Percentiles rank a stretch among this genome's conserved stretches.
These are phyloP conservation scores for Ophiosphaerella herpotricha DNA, from an alignment of 2,329 filamentous ascomycete species.

Conservation along the genomic window DNA sequence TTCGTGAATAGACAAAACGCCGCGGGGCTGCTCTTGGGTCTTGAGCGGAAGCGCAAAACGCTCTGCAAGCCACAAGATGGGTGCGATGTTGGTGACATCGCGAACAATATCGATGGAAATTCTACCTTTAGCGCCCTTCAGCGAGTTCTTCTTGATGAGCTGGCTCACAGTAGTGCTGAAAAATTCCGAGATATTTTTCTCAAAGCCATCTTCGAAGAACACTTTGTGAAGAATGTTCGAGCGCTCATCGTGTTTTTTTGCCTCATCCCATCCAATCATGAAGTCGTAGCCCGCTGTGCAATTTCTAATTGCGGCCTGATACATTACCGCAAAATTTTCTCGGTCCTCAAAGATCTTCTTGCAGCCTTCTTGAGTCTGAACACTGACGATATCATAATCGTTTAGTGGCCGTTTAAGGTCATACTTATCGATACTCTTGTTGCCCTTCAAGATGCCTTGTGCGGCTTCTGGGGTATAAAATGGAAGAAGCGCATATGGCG, in stretches of 20 bases:
- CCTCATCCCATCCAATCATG: slow-evolving; percentile 54
- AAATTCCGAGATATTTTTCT: slow-evolving; percentile 68
- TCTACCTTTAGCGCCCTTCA: slow-evolving; percentile 52
- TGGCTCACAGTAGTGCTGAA: slow-evolving; percentile 56
- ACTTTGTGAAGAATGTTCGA: slow-evolving; percentile 52
- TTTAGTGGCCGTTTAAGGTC: slow-evolving; percentile 51
- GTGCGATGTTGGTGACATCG: slow-evolving; percentile 70
- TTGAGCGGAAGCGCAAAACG: slow-evolving; percentile 71
- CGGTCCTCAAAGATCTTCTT: slow-evolving; percentile 57
- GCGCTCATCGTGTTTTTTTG: slow-evolving; percentile 45
- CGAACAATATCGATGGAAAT: slow-evolving; percentile 61
- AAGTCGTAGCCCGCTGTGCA: slow-evolving; percentile 60
- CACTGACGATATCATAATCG: slow-evolving; percentile 50
- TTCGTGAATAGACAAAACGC: slow-evolving; percentile 55
- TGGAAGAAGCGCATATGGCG: slow-evolving; percentile 54
- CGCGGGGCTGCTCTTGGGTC: slow-evolving; percentile 63
- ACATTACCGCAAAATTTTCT: slow-evolving; percentile 55
- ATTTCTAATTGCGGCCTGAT: slow-evolving; percentile 65
- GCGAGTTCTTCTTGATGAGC: slow-evolving; percentile 53
- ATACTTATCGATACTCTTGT: slow-evolving; percentile 53
- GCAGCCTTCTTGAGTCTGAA: slow-evolving; percentile 57
- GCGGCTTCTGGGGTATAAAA: slow-evolving; percentile 58
- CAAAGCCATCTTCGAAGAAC: slow-evolving; percentile 65
- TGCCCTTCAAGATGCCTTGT: slow-evolving; percentile 53
- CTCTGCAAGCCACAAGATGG: slow-evolving; percentile 66